Conservation (phyloP, 306 rosid genomes). For the Begonia masoniana region DNA sequence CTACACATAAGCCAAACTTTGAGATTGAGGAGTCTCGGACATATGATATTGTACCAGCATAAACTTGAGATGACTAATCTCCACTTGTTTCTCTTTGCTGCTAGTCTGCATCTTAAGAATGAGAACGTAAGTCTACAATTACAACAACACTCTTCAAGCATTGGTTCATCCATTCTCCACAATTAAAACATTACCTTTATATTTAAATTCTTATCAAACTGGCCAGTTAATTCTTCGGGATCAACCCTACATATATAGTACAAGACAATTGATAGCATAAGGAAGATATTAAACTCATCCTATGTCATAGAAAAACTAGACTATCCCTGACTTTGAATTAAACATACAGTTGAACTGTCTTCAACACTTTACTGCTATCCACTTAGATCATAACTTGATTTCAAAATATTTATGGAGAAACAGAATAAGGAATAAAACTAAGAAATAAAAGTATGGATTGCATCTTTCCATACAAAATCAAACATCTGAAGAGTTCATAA, state of each 20-base stretch:
- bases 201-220: slow-evolving; percentile 23
- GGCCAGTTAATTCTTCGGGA: slow-evolving; percentile 27
- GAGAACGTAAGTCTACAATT: too few relatives aligned
- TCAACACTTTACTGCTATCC: too few relatives aligned
- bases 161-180: not conserved
- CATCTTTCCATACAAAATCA: slow-evolving; percentile 1
- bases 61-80: slow-evolving; percentile 53
- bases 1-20: too few relatives aligned
- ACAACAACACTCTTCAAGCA: too few relatives aligned
- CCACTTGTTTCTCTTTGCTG: slow-evolving; percentile 35
- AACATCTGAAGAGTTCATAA: slow-evolving; percentile 4
- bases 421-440: too few relatives aligned
- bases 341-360: too few relatives aligned
- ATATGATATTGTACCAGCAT: slow-evolving; percentile 57
- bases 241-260: slow-evolving; percentile 34
- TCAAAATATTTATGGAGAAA: too few relatives aligned
- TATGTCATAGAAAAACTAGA: too few relatives aligned
- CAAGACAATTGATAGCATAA: slow-evolving; percentile 5
- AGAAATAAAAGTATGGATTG: too few relatives aligned
- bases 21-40: too few relatives aligned
- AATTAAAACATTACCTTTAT: slow-evolving; percentile 29
- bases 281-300: not conserved
- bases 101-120: slow-evolving; percentile 26
- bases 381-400: too few relatives aligned
- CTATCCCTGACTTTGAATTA: too few relatives aligned